phyloP scores from a whole-genome alignment of 371 early-diverging fungal species.

The Capniomyces stellatus region DNA sequence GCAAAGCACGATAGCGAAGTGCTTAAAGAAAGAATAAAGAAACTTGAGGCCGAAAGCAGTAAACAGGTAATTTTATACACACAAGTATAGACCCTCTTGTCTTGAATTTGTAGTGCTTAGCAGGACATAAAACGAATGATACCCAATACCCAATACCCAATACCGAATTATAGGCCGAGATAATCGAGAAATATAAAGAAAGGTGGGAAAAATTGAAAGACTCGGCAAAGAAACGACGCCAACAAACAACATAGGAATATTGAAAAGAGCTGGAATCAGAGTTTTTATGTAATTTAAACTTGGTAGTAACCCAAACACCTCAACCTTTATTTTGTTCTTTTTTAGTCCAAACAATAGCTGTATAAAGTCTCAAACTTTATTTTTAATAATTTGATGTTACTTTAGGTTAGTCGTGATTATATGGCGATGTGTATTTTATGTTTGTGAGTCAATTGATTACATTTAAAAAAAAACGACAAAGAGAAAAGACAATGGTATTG shows the following conservation, averaged over 20 bases:
- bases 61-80: conserved; percentile 19
- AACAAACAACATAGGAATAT: conserved; percentile 4
- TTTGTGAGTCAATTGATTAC: background rate
- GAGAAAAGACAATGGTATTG: background rate
- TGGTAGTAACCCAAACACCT: background rate
- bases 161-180: conserved; percentile 15
- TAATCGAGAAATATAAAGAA: conserved; percentile 57
- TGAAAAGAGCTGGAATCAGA: background rate
- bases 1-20: conserved; percentile 18
- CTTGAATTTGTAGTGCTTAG: no score
- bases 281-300: background rate
- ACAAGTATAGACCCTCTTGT: background rate
- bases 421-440: background rate
- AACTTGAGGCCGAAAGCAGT: conserved; percentile 17
- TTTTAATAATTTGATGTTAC: no score
- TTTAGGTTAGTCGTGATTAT: background rate
- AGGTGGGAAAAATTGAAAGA: conserved; percentile 81
- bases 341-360: background rate
- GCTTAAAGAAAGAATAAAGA: conserved; percentile 16
- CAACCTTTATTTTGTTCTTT: background rate
- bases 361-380: no score
- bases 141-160: no score
- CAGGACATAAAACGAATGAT: no score
- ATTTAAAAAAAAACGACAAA: background rate
- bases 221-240: conserved; percentile 45